A percentile compares a stretch with the other conserved stretches of the same genome.
phyloP scores from a whole-genome alignment of 23 red algal genomes.

The Cyanidioschyzon merolae region DNA sequence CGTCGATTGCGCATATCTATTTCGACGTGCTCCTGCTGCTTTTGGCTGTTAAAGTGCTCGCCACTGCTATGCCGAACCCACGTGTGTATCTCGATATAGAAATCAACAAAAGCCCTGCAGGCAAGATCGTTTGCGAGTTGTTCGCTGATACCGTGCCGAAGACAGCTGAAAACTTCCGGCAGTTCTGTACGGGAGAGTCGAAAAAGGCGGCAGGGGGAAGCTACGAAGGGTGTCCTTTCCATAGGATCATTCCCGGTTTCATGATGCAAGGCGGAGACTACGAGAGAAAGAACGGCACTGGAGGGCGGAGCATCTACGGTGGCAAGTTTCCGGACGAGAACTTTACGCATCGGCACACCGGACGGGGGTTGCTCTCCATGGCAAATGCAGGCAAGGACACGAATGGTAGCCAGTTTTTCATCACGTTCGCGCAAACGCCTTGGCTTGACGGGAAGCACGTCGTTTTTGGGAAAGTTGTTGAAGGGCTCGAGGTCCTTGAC shows the following conservation, averaged over 20 bases:
- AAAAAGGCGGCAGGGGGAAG: constrained; percentile 2
- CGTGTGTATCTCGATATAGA: constrained; percentile 59
- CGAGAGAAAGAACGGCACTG: constrained; percentile 15
- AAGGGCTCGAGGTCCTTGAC: constrained; percentile 49
- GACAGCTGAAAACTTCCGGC: constrained; percentile 48
- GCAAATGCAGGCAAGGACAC: constrained; percentile 53
- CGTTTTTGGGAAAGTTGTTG: constrained; percentile 66
- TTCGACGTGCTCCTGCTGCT: too few relatives aligned
- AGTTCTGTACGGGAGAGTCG: constrained; percentile 23
- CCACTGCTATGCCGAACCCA: background rate
- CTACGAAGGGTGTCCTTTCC: constrained; percentile 43
- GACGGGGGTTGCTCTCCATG: constrained; percentile 71
- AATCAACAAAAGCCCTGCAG: constrained; percentile 30
- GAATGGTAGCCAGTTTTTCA: constrained; percentile 86
- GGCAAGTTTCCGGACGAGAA: constrained; percentile 66
- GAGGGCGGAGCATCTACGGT: constrained; percentile 33
- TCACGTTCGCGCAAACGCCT: constrained; percentile 33
- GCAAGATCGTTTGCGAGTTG: constrained; percentile 59
- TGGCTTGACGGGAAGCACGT: constrained; percentile 79
- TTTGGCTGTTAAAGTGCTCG: too few relatives aligned
- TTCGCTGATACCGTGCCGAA: constrained; percentile 62
- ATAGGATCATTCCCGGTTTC: background rate
- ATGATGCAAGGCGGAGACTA: constrained; percentile 24
- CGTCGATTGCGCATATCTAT: too few relatives aligned
- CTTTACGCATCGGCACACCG: constrained; percentile 50